Percentiles rank a stretch among this genome's conserved stretches.
These are phyloP conservation scores for Colletotrichum sp. DNA, from an alignment of 2,329 filamentous ascomycete species.

Conservation along the genomic window DNA sequence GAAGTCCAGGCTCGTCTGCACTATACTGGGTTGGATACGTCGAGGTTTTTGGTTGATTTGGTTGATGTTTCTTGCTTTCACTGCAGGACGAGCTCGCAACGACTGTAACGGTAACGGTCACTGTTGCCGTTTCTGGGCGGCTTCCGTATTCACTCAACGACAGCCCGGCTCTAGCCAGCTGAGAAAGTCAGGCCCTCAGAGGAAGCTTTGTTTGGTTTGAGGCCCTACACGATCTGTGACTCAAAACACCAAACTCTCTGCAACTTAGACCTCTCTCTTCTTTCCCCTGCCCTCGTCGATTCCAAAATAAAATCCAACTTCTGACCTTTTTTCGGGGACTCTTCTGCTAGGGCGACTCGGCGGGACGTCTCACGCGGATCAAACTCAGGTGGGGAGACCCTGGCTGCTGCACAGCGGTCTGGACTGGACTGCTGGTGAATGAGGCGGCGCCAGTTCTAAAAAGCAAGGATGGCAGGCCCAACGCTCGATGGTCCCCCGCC, in stretches of 20 bases:
- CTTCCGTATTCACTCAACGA: not conserved
- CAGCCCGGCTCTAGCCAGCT: not conserved
- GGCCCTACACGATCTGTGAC: not conserved
- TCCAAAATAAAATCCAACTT: not conserved
- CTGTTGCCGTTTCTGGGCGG: not conserved
- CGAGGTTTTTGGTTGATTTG: not conserved
- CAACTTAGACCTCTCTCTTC: not conserved
- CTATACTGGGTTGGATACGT: not conserved
- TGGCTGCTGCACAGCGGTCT: not conserved
- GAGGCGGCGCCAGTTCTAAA: not conserved
- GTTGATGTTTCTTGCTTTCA: not conserved
- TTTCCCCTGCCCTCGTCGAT: no score
- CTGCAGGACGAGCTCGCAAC: not conserved
- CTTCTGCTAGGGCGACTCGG: not conserved
- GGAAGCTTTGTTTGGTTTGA: not conserved
- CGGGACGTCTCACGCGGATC: slow-evolving; percentile 7
- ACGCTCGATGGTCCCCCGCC: not conserved
- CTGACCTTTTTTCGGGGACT: not conserved
- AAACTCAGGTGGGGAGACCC: slow-evolving; percentile 7
- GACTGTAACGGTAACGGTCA: not conserved
- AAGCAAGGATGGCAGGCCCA: slow-evolving; percentile 13
- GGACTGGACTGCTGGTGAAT: not conserved
- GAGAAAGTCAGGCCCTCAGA: not conserved
- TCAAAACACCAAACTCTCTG: not conserved
- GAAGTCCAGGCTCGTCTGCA: not conserved